phyloP scores from a whole-genome alignment of 305 asterid genomes.

The Stenogyne calaminthoides region DNA sequence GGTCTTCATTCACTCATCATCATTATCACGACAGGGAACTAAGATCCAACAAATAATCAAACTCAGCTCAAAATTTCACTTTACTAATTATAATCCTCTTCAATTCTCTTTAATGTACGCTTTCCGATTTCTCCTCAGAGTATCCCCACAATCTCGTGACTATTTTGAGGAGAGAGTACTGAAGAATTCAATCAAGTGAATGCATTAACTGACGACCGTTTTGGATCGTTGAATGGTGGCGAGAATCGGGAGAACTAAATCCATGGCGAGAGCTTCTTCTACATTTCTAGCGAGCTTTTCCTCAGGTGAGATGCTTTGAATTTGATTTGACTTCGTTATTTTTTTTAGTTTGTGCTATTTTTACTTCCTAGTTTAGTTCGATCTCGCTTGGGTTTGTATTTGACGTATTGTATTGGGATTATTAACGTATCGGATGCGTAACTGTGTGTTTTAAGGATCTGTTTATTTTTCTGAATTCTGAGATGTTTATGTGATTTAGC shows the following conservation, averaged over 20 bases:
- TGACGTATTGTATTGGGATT: no score
- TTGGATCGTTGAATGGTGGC: conserved; percentile 31
- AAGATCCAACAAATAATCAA: conserved; percentile 36
- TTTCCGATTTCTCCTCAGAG: conserved; percentile 16
- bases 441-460: conserved; percentile 13
- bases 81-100: conserved; percentile 29
- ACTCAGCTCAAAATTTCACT: conserved; percentile 17
- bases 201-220: not conserved
- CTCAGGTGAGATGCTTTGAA: conserved; percentile 47
- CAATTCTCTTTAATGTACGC: conserved; percentile 25
- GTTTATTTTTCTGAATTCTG: conserved; percentile 15
- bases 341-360: not conserved
- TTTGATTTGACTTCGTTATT: conserved; percentile 23
- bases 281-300: conserved; percentile 36
- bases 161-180: not conserved
- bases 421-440: not conserved
- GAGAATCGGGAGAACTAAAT: conserved; percentile 32
- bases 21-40: conserved; percentile 17
- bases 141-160: conserved; percentile 32
- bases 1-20: conserved; percentile 30
- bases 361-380: not conserved
- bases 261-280: conserved; percentile 47
- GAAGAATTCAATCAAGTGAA: conserved; percentile 10
- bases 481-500: conserved; percentile 3
- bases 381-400: conserved; percentile 17